These are phyloP conservation scores for Exophiala lecanii-corni DNA, from an alignment of 2,329 filamentous ascomycete species.

Conservation along the genomic window DNA sequence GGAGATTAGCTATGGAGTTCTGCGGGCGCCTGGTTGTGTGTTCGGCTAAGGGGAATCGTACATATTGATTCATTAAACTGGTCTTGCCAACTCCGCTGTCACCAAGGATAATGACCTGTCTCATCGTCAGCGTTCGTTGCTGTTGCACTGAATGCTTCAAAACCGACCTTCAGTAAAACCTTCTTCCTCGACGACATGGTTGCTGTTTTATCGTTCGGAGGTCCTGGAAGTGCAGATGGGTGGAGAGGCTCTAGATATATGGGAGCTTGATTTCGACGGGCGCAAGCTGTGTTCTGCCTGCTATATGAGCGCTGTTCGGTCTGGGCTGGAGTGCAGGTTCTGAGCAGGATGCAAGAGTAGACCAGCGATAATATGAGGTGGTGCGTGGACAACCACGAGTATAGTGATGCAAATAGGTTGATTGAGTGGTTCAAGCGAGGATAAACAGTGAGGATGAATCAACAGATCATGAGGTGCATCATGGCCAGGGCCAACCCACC, in stretches of 20 bases:
- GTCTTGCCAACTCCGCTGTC: conserved; percentile 99
- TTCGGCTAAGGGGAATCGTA: conserved; percentile 56
- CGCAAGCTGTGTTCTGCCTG: not conserved
- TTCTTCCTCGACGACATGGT: conserved; percentile 79
- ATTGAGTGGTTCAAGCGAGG: too few species aligned
- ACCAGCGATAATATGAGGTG: too few species aligned
- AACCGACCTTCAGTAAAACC: conserved; percentile 76
- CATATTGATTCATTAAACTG: conserved; percentile 99
- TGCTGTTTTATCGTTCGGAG: not conserved
- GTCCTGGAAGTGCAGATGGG: conserved; percentile 3
- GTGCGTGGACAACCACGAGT: too few species aligned
- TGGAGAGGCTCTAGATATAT: not conserved
- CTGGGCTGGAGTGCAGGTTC: too few species aligned
- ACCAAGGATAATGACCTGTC: conserved; percentile 93
- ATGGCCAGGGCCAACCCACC: too few species aligned
- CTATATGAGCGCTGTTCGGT: too few species aligned
- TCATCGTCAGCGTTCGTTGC: conserved; percentile 14
- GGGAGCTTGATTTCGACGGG: not conserved
- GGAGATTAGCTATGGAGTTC: conserved; percentile 2
- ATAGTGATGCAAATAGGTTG: too few species aligned
- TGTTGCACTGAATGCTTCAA: conserved; percentile 6
- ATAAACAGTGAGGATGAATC: too few species aligned
- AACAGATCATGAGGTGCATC: too few species aligned
- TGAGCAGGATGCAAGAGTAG: too few species aligned
- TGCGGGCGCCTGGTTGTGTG: too few species aligned